Conservation (phyloP, 1,139 yeast species). For the Entelexis sorbosivorans region DNA sequence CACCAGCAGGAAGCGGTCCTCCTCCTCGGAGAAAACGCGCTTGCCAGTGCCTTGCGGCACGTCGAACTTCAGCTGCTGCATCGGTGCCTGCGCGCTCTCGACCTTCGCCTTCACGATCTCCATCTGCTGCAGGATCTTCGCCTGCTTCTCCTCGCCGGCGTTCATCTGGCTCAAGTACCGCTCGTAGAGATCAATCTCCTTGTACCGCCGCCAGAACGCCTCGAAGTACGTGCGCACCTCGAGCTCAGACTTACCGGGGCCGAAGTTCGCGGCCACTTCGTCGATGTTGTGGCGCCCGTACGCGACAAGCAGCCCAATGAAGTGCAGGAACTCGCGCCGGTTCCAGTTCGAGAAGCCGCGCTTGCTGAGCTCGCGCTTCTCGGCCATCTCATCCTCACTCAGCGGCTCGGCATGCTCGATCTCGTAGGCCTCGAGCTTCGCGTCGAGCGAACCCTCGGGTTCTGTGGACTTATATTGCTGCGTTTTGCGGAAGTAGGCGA, state of each 20-base stretch:
- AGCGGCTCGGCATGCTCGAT: conserved; percentile 49
- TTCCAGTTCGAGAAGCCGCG: conserved; percentile 77
- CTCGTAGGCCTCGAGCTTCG: conserved; percentile 50
- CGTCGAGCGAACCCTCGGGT: conserved; percentile 26
- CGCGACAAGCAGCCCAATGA: conserved; percentile 71
- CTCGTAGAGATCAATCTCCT: conserved; percentile 73
- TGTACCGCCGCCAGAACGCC: conserved; percentile 67
- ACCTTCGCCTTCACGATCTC: conserved; percentile 55
- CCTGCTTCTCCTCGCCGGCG: conserved; percentile 71
- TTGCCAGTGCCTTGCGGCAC: conserved; percentile 62
- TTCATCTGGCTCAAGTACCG: conserved; percentile 76
- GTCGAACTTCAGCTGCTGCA: conserved; percentile 67
- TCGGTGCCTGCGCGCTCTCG: conserved; percentile 52
- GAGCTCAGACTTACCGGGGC: conserved; percentile 45
- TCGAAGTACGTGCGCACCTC: conserved; percentile 63
- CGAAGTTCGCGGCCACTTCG: conserved; percentile 49
- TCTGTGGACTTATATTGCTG: conserved; percentile 35
- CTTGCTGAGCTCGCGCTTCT: conserved; percentile 48
- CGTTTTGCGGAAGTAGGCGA: conserved; percentile 58
- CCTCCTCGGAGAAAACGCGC: conserved; percentile 72
- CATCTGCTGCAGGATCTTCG: conserved; percentile 54
- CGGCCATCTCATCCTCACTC: conserved; percentile 61
- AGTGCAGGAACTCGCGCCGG: conserved; percentile 79
- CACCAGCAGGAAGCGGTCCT: conserved; percentile 69
- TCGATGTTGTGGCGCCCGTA: conserved; percentile 58